Base-by-base conservation (phyloP, 2,329 filamentous ascomycete species). In the Stylonectria norvegica region DNA sequence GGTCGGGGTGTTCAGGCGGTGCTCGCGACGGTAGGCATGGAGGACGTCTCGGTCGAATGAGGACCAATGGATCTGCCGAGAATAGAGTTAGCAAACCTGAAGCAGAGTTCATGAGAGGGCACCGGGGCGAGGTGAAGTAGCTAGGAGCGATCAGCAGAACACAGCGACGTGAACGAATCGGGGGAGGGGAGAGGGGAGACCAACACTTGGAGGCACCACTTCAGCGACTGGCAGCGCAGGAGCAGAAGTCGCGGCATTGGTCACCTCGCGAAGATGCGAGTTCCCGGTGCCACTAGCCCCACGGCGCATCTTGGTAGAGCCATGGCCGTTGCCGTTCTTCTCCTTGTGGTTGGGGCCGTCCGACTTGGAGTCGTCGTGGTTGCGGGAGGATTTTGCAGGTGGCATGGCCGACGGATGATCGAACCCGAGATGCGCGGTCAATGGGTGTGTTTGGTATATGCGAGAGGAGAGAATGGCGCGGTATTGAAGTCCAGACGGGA, bases 11-110 rank as follows among this genome's bases (percentile, higher is more conserved):
- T 79, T 75, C 56, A 93, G 74, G 43, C 78, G 77, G 69, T 90
- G 82, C 50, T 85, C 76, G 59, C 85, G 79, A 48, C 86, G 80
- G 71, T 93, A 93, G 50, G 76, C 73, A 59, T 90, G 84, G 35
- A 93, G 78, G 34, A 85, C 70, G 34, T 78, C 68, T 45, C 80
- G 70, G 20, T 86, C 79, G 55, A 87, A 83, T 3, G 77, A 75
- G 14, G 76, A 67, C 86, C 86, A 90, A 59, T 83, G 70, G 20
- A 81, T 64, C 78, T 81, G 47, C 29, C 28, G 12, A 19, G 22
- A 12, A 25, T 7, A 12, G 8, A 12, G 30, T 32, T 14, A 32
- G 30, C 30, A 19, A 17, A 8, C 17, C 16, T 18, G 16, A 32
- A 19, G 17, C 16, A 5, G 30, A 17, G 20, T 6, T 11, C 15